Evolutionary conservation across 1,284 basidiomycete genomes (phyloP).

Genomic region (Meripilus lineatus): DNA sequence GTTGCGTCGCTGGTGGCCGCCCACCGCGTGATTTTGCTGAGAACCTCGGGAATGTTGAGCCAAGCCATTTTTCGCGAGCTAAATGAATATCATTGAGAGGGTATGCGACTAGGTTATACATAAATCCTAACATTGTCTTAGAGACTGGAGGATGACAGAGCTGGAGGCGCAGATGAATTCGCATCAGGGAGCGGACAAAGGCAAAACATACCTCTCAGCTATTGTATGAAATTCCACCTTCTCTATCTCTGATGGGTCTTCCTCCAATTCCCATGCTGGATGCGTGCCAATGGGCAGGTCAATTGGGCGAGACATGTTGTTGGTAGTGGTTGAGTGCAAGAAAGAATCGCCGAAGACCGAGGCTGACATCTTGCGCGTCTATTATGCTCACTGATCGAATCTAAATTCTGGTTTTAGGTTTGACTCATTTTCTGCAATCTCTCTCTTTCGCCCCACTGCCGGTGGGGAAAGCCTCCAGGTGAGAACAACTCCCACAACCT

Average conservation of each 20-base stretch:
- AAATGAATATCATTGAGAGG: background rate
- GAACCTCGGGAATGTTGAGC: slow-evolving; percentile 66
- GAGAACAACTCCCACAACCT: no score
- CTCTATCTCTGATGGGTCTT: slow-evolving; percentile 13
- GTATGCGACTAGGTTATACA: background rate
- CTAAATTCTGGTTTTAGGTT: no score
- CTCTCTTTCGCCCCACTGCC: no score
- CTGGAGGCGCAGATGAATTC: slow-evolving; percentile 3
- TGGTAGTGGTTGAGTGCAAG: no score
- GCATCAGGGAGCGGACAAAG: background rate
- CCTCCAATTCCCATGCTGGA: slow-evolving; percentile 54
- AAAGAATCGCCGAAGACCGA: no score
- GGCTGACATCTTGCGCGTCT: no score
- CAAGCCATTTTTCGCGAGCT: slow-evolving; percentile 69
- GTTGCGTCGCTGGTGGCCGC: slow-evolving; percentile 43
- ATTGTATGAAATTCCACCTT: slow-evolving; percentile 34
- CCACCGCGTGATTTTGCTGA: slow-evolving; percentile 53
- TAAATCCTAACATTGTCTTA: slow-evolving; percentile 57
- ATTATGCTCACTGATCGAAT: no score
- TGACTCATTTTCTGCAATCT: no score
- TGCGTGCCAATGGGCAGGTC: slow-evolving; percentile 48
- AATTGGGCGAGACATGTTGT: slow-evolving; percentile 26
- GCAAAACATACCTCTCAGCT: slow-evolving; percentile 47
- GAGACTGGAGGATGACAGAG: slow-evolving; percentile 50
- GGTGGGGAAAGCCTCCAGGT: no score